Base-by-base conservation (phyloP, 1,284 basidiomycete species). In the Cystobasidium pallidum region DNA sequence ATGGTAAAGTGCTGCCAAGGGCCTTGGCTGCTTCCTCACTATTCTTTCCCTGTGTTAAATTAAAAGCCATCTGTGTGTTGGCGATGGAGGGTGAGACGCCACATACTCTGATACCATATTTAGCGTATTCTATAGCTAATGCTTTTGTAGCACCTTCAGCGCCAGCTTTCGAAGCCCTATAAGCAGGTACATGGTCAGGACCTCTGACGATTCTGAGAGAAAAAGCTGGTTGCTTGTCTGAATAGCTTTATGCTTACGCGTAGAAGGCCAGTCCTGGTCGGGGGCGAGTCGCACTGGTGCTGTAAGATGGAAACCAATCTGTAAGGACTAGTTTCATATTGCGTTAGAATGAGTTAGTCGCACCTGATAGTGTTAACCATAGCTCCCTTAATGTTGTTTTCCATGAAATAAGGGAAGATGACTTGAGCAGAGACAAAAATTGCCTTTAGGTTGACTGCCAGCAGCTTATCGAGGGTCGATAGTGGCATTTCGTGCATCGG, bases 61-160 rank as follows among this genome's bases (percentile, higher is more conserved):
- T 39, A n/a, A 36, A 51, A 4, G 65, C 47, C 66, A 64, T 43
- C 19, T 52, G 62, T 39, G 75, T 75, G 39, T 77, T 75, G 51
- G 52, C 65, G 24, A 67, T 67, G 15, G 76, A 85, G 17, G 86
- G 86, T 0, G 85, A 83, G 66, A 88, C 78, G 24, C 83, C 84
- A 80, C 88, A 88, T 58, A 87, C 86, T 0, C 84, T 86, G 75
- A 88, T 83, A 3, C 84, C 84, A 7, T 81, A 80, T 6, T 81
- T 75, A 0, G 86, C 86, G 49, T 87, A 71, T 61, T 79, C 78
- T 15, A 67, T 67, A 58, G 65, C 65, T 24, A 67, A 30, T 13
- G 51, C 32, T 32, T 67, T 67, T 52, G 65, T 67, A 24, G 67
- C 67, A 28, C 67, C 67, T 54, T 70, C 67, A 17, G 67, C 67